Evolutionary conservation across 805 yeast genomes (phyloP), one percentile per base, ranked within the genome.

Genomic region (Candida arabinofermentans): DNA sequence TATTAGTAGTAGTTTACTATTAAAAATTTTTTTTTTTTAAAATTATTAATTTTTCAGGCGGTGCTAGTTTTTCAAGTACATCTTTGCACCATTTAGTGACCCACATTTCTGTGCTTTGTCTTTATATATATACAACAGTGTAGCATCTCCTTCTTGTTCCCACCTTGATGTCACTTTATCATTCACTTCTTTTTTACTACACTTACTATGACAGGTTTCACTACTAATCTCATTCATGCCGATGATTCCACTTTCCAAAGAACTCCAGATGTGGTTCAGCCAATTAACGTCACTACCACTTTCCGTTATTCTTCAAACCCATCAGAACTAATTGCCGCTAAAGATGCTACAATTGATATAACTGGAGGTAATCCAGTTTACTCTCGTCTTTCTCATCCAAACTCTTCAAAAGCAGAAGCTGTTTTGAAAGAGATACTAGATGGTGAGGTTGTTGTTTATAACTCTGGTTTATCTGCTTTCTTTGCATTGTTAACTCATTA

Each of bases 241-340:
- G 96, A 86, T 47, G 87, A 83, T 51, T 65, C 61, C 4, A 47
- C 53, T 22, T 55, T 69, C 24, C 66, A 71, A 44, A 65, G 85
- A 48, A 85, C 79, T 5, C 55, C 74, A 0, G 90, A 84, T 53
- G 83, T 83, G 31, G 80, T 82, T 1, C 81, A 91, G 6, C 95
- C 97, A 19, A 81, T 90, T 44, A 86, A 85, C 48, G 82, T 86
- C 3, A 63, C 93, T 2, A 84, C 96, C 1, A 90, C 96, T 1
- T 89, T 69, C 61, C 71, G 77, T 41, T 90, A 89, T 62, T 63
- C 75, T 23, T 59, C 69, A 3, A 74, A 85, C 47, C 88, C 90
- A 1, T 67, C 58, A 0, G 66, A 79, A 19, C 67, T 86, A 34
- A 55, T 66, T 12, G 71, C 79, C 7, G 73, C 75, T 42, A 63